Evolutionary conservation across 495 filamentous ascomycete genomes (phyloP).

Genomic region (Neurospora sp.): DNA sequence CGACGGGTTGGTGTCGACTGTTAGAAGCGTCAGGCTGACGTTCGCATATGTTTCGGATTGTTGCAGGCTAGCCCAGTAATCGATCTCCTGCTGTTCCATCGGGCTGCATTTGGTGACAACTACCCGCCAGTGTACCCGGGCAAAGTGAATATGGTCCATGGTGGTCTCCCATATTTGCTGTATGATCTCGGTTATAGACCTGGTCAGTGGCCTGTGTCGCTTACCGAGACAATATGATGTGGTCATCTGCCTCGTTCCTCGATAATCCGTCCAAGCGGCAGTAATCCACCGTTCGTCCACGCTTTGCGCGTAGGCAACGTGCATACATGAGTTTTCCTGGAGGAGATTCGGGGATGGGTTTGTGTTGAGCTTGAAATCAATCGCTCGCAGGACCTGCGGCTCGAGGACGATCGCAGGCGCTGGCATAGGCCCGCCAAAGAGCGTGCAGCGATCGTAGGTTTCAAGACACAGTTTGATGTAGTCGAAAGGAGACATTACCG

Average conservation of each 20-base stretch:
- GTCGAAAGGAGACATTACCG: conserved; percentile 55
- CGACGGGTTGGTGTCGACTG: conserved; percentile 55
- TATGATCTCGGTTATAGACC: conserved; percentile 52
- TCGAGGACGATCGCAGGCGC: conserved; percentile 71
- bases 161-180: conserved; percentile 83
- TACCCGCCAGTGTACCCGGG: conserved; percentile 70
- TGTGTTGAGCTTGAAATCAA: conserved; percentile 68
- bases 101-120: conserved; percentile 63
- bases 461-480: conserved; percentile 66
- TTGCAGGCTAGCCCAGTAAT: conserved; percentile 43
- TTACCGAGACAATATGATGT: conserved; percentile 71
- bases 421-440: conserved; percentile 40
- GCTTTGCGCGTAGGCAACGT: conserved; percentile 77
- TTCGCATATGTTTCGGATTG: conserved; percentile 28
- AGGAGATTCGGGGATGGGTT: conserved; percentile 61
- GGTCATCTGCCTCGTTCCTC: conserved; percentile 62
- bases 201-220: conserved; percentile 44
- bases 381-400: conserved; percentile 53
- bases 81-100: conserved; percentile 66
- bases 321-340: conserved; percentile 75
- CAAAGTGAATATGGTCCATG: conserved; percentile 57
- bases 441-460: conserved; percentile 75
- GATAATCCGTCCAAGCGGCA: conserved; percentile 85
- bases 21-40: conserved; percentile 50
- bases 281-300: conserved; percentile 78